Conservation (phyloP, 2,329 filamentous ascomycete genomes). For the Penicillium sp. region DNA sequence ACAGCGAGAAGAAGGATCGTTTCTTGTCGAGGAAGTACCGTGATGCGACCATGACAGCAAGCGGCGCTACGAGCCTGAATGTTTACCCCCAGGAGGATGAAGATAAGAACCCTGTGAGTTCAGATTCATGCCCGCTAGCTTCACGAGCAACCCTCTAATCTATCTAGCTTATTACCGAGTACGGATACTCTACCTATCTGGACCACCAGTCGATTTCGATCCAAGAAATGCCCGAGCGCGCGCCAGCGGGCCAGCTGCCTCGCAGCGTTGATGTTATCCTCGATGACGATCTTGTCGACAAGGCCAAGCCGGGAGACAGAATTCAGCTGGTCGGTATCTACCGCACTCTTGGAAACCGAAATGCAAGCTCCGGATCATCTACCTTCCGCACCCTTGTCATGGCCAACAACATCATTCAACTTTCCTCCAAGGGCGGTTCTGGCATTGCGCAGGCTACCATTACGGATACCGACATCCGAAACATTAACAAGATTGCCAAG, state of each 20-base stretch:
- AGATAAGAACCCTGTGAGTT: slow-evolving; percentile 74
- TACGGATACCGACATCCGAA: slow-evolving; percentile 94
- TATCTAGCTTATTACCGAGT: slow-evolving; percentile 77
- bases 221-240: slow-evolving; percentile 97
- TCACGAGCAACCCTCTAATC: not conserved
- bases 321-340: slow-evolving; percentile 98
- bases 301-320: slow-evolving; percentile 90
- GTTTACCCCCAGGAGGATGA: slow-evolving; percentile 95
- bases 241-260: slow-evolving; percentile 91
- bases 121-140: not conserved
- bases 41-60: slow-evolving; percentile 94
- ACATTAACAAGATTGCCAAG: slow-evolving; percentile 97
- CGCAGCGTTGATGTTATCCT: slow-evolving; percentile 94
- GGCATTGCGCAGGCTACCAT: slow-evolving; percentile 90
- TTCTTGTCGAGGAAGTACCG: slow-evolving; percentile 90
- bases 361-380: slow-evolving; percentile 84
- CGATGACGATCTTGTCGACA: slow-evolving; percentile 94
- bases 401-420: slow-evolving; percentile 90
- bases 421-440: slow-evolving; percentile 94
- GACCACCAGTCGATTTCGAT: slow-evolving; percentile 98
- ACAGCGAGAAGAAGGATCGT: slow-evolving; percentile 80
- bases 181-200: slow-evolving; percentile 91
- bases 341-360: slow-evolving; percentile 90
- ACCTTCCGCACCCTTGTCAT: slow-evolving; percentile 93
- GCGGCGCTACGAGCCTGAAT: slow-evolving; percentile 81